A percentile compares a stretch with the other conserved stretches of the same genome.
phyloP scores from a whole-genome alignment of 2,329 filamentous ascomycete species.

The Diaporthe helianthi region DNA sequence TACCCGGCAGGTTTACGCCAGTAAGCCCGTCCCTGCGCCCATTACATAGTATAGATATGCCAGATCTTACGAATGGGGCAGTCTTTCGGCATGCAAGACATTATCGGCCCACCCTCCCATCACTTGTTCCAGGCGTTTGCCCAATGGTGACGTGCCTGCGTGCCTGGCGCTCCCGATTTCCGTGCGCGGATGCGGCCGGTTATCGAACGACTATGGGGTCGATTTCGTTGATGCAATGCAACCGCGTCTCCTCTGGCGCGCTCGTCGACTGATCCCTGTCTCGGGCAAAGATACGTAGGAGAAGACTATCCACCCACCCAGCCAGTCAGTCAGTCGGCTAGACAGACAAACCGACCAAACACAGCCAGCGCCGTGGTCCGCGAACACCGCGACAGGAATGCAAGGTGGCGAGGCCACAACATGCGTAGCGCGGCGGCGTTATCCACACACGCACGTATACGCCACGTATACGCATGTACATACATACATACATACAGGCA shows the following conservation, averaged over 20 bases:
- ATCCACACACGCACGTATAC: background rate
- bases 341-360: background rate
- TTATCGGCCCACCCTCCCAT: background rate
- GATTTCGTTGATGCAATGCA: background rate
- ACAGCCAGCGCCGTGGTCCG: background rate
- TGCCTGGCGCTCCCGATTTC: background rate
- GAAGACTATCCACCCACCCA: too few species aligned
- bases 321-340: background rate
- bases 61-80: background rate
- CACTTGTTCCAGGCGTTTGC: background rate
- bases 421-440: slow-evolving; percentile 11
- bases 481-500: background rate
- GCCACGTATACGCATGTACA: background rate
- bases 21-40: background rate
- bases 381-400: slow-evolving; percentile 1
- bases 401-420: slow-evolving; percentile 7
- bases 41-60: background rate
- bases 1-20: background rate
- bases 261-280: background rate
- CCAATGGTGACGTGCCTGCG: slow-evolving; percentile 20
- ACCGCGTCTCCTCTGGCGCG: slow-evolving; percentile 13
- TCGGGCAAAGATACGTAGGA: background rate
- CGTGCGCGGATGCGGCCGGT: slow-evolving; percentile 13
- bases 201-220: slow-evolving; percentile 17
- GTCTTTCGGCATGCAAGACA: slow-evolving; percentile 1